These are phyloP conservation scores for Azolla pinnata DNA, from an alignment of 75 land plant genomes.

Conservation along the genomic window DNA sequence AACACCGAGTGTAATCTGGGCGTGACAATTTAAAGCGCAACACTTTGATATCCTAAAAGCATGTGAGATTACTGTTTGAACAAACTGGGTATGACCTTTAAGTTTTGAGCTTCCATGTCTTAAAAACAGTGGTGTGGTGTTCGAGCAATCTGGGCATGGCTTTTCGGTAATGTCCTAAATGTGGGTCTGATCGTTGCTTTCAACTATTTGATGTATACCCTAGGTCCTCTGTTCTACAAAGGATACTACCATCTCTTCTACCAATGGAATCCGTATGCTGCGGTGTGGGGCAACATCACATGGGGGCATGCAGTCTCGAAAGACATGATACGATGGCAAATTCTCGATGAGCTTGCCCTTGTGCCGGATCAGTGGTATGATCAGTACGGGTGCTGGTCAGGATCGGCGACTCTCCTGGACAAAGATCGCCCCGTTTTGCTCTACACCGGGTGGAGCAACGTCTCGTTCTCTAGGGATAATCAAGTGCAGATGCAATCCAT, in stretches of 20 bases:
- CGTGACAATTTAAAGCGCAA: no score
- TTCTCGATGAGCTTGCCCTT: conserved; percentile 22
- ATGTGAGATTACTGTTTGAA: no score
- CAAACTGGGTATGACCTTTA: no score
- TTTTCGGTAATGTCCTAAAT: no score
- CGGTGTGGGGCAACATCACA: conserved; percentile 31
- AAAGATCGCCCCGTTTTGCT: conserved; percentile 44
- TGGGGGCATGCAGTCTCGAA: conserved; percentile 47
- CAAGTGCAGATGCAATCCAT: conserved; percentile 21
- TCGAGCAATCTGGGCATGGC: no score
- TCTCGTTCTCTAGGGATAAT: conserved; percentile 3
- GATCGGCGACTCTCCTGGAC: conserved; percentile 61
- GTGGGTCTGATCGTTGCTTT: no score
- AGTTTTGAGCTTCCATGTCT: no score
- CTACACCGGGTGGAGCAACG: conserved; percentile 72
- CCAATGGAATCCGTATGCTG: conserved; percentile 33
- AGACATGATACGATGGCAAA: conserved; percentile 33
- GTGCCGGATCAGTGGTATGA: conserved; percentile 57
- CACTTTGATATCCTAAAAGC: no score
- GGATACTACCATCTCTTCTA: conserved; percentile 42
- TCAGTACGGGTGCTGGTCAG: conserved; percentile 69
- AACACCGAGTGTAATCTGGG: no score
- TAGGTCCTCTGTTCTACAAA: conserved; percentile 42
- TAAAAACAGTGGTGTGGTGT: no score
- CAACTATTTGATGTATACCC: neutral